Percentiles rank a stretch among this genome's conserved stretches.
Evolutionary conservation across 305 asterid species (phyloP).

Genomic region (Solanum hybrid): DNA sequence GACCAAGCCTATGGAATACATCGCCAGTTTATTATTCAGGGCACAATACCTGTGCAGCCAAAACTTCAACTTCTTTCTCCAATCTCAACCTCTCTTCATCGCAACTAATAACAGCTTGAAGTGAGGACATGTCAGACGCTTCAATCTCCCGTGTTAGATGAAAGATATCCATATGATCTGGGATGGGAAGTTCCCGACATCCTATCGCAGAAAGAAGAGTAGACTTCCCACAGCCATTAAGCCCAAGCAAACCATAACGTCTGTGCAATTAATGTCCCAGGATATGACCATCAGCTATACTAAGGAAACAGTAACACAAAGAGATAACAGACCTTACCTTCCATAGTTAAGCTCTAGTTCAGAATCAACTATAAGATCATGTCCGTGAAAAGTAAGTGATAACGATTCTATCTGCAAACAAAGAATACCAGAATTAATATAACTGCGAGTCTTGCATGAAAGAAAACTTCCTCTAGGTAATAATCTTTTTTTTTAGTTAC

Average conservation of each 20-base stretch:
- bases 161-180: conserved; percentile 95
- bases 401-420: conserved; percentile 80
- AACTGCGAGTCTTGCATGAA: neutral
- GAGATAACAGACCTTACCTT: conserved; percentile 33
- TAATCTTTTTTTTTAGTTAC: too few species aligned
- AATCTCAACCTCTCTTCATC: conserved; percentile 80
- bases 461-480: neutral
- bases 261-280: conserved; percentile 25
- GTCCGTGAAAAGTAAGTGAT: conserved; percentile 95
- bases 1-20: neutral
- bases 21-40: neutral
- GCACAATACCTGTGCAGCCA: conserved; percentile 50
- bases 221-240: conserved; percentile 96
- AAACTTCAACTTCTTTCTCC: conserved; percentile 77
- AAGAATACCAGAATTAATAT: neutral
- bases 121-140: conserved; percentile 96
- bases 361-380: conserved; percentile 86
- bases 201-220: conserved; percentile 91
- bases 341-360: conserved; percentile 92
- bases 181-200: conserved; percentile 84
- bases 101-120: conserved; percentile 85
- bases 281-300: neutral
- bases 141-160: conserved; percentile 86
- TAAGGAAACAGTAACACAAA: neutral
- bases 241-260: conserved; percentile 93